Evolutionary conservation across 2,329 filamentous ascomycete genomes (phyloP).

Genomic region (Fusarium xylarioides): DNA sequence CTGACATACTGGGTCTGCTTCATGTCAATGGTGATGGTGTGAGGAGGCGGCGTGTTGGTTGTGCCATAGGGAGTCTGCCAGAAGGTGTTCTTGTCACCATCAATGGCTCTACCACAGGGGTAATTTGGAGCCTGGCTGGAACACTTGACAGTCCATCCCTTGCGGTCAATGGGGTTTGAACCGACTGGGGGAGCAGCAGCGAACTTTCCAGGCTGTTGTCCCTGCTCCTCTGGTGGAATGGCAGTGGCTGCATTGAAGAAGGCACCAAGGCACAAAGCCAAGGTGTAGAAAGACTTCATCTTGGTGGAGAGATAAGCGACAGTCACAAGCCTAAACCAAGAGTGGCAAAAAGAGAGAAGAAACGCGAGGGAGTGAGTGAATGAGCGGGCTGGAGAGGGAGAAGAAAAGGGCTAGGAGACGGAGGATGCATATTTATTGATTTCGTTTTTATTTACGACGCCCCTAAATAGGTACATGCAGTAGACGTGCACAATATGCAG

Average conservation of each 20-base stretch:
- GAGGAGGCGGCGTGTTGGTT: constrained; percentile 18
- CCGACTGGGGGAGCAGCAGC: constrained; percentile 27
- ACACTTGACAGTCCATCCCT: constrained; percentile 30
- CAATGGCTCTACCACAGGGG: constrained; percentile 24
- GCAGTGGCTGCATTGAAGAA: constrained; percentile 5
- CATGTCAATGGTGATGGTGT: constrained; percentile 29
- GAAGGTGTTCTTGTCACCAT: constrained; percentile 22
- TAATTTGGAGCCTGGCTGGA: constrained; percentile 23
- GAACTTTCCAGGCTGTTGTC: constrained; percentile 17
- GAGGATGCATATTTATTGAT: constrained; percentile 20
- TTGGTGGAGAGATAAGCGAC: neutral
- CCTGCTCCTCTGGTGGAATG: constrained; percentile 1
- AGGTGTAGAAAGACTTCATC: constrained; percentile 8
- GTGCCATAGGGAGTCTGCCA: constrained; percentile 33
- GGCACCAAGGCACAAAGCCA: constrained; percentile 15
- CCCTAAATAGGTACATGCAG: constrained; percentile 2
- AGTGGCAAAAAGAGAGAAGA: neutral
- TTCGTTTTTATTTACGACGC: neutral
- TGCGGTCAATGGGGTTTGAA: constrained; percentile 24
- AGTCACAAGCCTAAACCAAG: constrained; percentile 5
- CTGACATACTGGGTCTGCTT: constrained; percentile 28
- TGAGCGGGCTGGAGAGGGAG: neutral
- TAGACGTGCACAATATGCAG: constrained; percentile 1
- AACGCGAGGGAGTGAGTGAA: neutral
- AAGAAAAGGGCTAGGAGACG: neutral